Evolutionary conservation across 495 filamentous ascomycete genomes (phyloP).

Genomic region (Penicillium daleae): DNA sequence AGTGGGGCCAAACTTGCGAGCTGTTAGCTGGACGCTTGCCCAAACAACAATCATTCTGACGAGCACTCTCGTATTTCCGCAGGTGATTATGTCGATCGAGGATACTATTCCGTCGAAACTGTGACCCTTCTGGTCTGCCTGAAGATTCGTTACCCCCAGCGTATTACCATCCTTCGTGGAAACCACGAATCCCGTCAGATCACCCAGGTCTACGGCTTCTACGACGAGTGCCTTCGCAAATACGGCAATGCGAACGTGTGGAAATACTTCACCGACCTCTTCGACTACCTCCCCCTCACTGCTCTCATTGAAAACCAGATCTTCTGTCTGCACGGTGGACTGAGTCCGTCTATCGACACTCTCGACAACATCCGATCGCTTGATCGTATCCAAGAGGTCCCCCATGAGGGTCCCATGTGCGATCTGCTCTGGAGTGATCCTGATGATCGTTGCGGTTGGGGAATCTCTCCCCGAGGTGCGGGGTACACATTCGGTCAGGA

Average conservation of each 20-base stretch:
- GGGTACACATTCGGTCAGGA: slow-evolving; percentile 99
- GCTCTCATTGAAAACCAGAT: slow-evolving; percentile 99
- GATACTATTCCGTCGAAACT: slow-evolving; percentile 96
- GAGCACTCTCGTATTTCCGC: slow-evolving; percentile 7
- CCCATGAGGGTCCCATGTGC: slow-evolving; percentile 98
- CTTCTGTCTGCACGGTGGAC: slow-evolving; percentile 97
- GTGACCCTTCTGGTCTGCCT: slow-evolving; percentile 91
- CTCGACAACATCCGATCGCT: slow-evolving; percentile 96
- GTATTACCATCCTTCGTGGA: slow-evolving; percentile 94
- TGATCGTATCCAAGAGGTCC: slow-evolving; percentile 97
- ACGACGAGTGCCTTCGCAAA: slow-evolving; percentile 96
- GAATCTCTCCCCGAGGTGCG: slow-evolving; percentile 93
- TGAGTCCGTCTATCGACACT: slow-evolving; percentile 96
- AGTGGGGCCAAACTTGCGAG: slow-evolving; percentile 15
- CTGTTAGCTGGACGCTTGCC: slow-evolving; percentile 2
- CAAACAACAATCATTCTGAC: slow-evolving; percentile 11
- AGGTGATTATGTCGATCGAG: slow-evolving; percentile 97
- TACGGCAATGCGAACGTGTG: slow-evolving; percentile 99
- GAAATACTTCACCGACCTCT: slow-evolving; percentile 99
- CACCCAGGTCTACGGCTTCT: slow-evolving; percentile 97
- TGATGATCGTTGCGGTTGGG: slow-evolving; percentile 98
- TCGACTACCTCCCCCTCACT: slow-evolving; percentile 97
- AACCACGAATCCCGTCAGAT: slow-evolving; percentile 98
- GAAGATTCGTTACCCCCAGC: slow-evolving; percentile 94
- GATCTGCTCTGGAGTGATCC: slow-evolving; percentile 97